These are phyloP conservation scores for Boletus speciosus DNA, from an alignment of 768 basidiomycete genomes.

Conservation along the genomic window DNA sequence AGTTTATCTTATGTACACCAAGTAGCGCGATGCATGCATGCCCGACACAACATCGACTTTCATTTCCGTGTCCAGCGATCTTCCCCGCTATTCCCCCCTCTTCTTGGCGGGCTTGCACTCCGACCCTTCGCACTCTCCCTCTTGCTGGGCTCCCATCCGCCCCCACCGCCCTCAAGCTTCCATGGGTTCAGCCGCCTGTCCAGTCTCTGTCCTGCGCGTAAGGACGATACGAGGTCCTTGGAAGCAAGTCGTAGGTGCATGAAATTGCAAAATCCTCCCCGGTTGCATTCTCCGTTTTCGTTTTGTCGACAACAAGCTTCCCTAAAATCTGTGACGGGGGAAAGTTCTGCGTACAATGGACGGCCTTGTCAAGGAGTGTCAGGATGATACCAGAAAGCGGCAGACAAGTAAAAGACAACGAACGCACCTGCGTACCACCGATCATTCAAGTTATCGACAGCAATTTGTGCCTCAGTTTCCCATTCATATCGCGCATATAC, in stretches of 20 bases:
- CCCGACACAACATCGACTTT: background rate
- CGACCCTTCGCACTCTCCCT: constrained; percentile 62
- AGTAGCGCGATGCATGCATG: background rate
- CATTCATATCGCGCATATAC: constrained; percentile 98
- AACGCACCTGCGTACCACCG: constrained; percentile 93
- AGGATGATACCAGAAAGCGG: constrained; percentile 3
- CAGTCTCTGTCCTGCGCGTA: constrained; percentile 79
- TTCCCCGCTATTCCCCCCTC: constrained; percentile 64
- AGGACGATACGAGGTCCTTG: constrained; percentile 72
- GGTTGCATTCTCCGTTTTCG: constrained; percentile 96
- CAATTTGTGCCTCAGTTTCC: constrained; percentile 95
- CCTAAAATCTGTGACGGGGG: constrained; percentile 97
- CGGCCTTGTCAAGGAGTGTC: constrained; percentile 54
- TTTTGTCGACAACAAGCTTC: constrained; percentile 99
- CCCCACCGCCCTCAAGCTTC: constrained; percentile 61
- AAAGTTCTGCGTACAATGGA: constrained; percentile 94
- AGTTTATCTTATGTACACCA: background rate
- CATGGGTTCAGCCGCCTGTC: constrained; percentile 74
- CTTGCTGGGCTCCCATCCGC: constrained; percentile 81
- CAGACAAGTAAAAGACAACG: background rate
- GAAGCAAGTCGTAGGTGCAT: constrained; percentile 94
- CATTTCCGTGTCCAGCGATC: constrained; percentile 74
- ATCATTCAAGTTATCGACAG: constrained; percentile 90
- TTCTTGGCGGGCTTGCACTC: constrained; percentile 68
- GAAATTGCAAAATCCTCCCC: constrained; percentile 98